Evolutionary conservation across 495 filamentous ascomycete genomes (phyloP), one percentile per base, ranked within the genome.

Genomic region (Daldinia caldariorum): DNA sequence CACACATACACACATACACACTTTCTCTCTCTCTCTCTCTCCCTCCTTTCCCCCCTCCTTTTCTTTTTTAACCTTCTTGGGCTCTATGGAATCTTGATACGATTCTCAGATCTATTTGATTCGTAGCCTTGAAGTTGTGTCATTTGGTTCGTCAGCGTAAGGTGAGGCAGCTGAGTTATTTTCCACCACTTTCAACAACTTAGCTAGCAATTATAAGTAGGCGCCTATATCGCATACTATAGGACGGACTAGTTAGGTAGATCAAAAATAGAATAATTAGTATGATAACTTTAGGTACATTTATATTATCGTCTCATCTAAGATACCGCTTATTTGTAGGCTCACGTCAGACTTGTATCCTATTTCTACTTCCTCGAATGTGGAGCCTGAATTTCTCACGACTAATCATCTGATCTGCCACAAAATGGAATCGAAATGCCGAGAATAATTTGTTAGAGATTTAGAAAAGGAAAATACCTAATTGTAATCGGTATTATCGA

Each of bases 201-300:
- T n/a, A 34, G 14, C 59, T 20, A 39, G 13, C 20, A 39, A 53
- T 32, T 53, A 57, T 50, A 39, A 3, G 20, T 32, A 31, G 5
- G 22, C 14, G 6, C 20, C 22, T n/a, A 16, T 32, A 12, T 47
- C 43, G 10, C 16, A 0, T 22, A 18, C 7, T 47, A 16, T 47
- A 47, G 16, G 9, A 34, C 7, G 7, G 7, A 10, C 6, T 35
- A 7, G 9, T 35, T 7, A 35, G 2, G 22, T 49, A 29, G 18
- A 26, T 3, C 26, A 50, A 57, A 58, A 53, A 49, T 58, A 47
- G 16, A 37, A n/a, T 29, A 26, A 13, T 22, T 53, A 47, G 34
- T 58, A 53, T 60, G 35, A 55, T 69, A 32, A 63, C 60, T 54
- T n/a, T n/a, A n/a, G n/a, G n/a, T 58, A 60, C 66, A 69, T 59